Evolutionary conservation across 2,329 filamentous ascomycete species (phyloP), one percentile per base, ranked within the genome.

Genomic region (Aspergillus melleus): DNA sequence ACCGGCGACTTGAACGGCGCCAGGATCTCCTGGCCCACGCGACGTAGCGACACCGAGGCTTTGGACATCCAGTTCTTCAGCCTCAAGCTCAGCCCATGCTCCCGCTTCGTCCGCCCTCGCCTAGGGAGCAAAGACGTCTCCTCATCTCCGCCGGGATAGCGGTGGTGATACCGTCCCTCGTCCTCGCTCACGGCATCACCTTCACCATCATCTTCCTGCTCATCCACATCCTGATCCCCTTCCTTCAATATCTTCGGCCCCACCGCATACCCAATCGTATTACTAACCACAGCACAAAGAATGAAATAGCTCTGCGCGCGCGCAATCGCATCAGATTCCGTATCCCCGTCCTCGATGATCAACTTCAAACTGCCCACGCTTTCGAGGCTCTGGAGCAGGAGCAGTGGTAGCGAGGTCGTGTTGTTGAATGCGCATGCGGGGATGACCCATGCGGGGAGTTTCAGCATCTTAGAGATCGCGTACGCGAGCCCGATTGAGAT

Each of bases 271-370:
- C 36, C 36, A 42, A 42, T 42, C 36, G 36, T 42, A 66, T 86
- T 88, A 47, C 81, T 83, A 10, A 89, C 78, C 57, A 88, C 88
- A 3, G 86, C 82, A 63, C 86, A 88, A 60, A 90, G 82, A 3
- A 90, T 74, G 67, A 90, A 88, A 70, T 88, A 90, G 14, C 84
- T 84, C 68, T 88, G 85, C 6, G 86, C 86, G 10, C 87, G 78
- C 55, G 84, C 80, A 12, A 89, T 76, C 0, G 84, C 84, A 3
- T 76, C 75, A 2, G 73, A 65, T 2, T 75, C 71, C 2, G 77
- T 70, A 64, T 83, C 77, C 71, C 80, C 66, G 65, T 80, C 64
- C 61, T 73, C 62, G 60, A 80, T 70, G 19, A 88, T 76, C 2
- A 77, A 70, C 24, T 79, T 71, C 6, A 89, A 74, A 26, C 88